Base-by-base conservation (phyloP, 2,329 filamentous ascomycete species). In the Venturiaceae sp. region DNA sequence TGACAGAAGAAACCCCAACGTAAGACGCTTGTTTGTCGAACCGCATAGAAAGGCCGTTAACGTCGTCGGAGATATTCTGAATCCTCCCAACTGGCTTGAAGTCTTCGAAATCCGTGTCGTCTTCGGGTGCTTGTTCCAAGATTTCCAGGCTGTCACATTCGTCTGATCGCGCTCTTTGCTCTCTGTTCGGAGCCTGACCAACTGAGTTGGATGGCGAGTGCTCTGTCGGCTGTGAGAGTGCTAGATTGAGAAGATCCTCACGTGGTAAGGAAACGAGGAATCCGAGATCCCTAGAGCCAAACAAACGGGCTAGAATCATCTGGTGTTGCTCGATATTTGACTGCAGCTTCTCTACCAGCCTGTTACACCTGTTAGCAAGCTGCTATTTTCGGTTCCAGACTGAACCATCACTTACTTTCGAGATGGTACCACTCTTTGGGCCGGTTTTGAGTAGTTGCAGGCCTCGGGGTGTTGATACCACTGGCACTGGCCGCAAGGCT, bases 401-500 rank as follows among this genome's bases (percentile, higher is more conserved):
- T 7, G 5, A 57, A 41, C 11, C n/a, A 9, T 16, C 11, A 72
- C 83, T 72, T 75, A 87, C 86, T 89, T 91, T 71, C 87, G 82
- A 8, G 88, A 92, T 0, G 88, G 88, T 60, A 90, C 85, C 9
- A 89, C 83, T 61, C 87, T 78, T 69, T 89, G 86, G 16, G 87
- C 81, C 63, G 90, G 88, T 72, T 92, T 90, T 64, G 90, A 86
- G 70, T 92, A 92, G 66, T 86, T 85, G 68, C 89, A 92, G 58
- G 83, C 79, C 69, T 91, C 88, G 3, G 87, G 86, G 62, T 88
- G 87, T 59, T 89, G 84, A 68, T 90, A 92, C 70, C 88, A 91
- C 60, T 88, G 81, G 69, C 89, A 94, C 68, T 91, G 88, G 37
- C 88, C 87, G 68, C 89, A 94, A 11, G 89, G 89, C 67, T 90